These are phyloP conservation scores for Saccharomycopsis sp. DNA, from an alignment of 805 yeast species.

Conservation along the genomic window DNA sequence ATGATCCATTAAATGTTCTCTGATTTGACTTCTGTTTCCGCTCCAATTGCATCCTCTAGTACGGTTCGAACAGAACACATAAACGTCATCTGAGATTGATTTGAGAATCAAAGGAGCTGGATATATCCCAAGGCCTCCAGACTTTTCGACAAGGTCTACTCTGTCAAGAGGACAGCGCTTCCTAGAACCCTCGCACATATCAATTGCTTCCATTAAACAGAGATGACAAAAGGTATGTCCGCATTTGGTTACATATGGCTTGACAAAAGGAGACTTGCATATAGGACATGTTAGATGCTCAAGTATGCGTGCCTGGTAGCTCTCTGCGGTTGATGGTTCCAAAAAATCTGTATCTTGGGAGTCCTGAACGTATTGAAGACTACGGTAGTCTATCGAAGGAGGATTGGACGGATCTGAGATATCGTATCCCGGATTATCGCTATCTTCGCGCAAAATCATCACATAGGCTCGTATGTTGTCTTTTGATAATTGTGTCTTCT, in stretches of 20 bases:
- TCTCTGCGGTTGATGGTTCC: too few species aligned
- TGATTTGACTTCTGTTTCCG: slow-evolving; percentile 47
- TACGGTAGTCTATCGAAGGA: slow-evolving; percentile 2
- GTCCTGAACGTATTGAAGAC: neutral
- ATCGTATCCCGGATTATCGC: neutral
- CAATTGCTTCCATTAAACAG: slow-evolving; percentile 8
- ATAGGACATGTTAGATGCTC: slow-evolving; percentile 16
- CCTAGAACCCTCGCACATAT: slow-evolving; percentile 1
- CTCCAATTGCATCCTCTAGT: slow-evolving; percentile 47
- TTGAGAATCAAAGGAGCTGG: slow-evolving; percentile 45
- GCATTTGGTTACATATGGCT: slow-evolving; percentile 18
- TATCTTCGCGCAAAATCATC: neutral
- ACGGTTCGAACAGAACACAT: slow-evolving; percentile 40
- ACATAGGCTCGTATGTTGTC: too few species aligned
- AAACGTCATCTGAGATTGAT: slow-evolving; percentile 45
- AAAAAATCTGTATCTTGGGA: neutral
- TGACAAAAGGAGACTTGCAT: slow-evolving; percentile 15
- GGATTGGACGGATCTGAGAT: neutral
- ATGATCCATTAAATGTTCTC: slow-evolving; percentile 31
- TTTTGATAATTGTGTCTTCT: too few species aligned
- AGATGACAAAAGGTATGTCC: slow-evolving; percentile 19
- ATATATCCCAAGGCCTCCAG: slow-evolving; percentile 24
- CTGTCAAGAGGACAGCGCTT: slow-evolving; percentile 16
- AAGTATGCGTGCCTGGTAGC: neutral
- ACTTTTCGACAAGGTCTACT: neutral